A percentile compares a stretch with the other conserved stretches of the same genome.
Conservation (phyloP, 345 rosid genomes). For the Salix arbutifolia region DNA sequence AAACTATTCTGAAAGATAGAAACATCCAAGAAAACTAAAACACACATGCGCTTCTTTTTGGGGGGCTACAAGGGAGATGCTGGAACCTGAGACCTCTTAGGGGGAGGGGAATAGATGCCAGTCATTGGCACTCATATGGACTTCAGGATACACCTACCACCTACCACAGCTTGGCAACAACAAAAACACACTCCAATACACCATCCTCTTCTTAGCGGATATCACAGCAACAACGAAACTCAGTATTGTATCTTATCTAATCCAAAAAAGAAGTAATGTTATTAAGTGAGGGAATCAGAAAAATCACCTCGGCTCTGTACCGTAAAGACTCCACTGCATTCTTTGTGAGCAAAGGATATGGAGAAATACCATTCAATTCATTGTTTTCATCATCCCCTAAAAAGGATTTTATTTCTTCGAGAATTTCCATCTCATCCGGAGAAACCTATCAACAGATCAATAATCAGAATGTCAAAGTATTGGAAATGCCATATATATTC, state of each 20-base stretch:
- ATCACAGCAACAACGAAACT: background rate
- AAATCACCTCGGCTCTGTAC: slow-evolving; percentile 82
- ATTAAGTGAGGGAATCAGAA: background rate
- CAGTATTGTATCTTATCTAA: background rate
- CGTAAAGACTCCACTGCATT: slow-evolving; percentile 83
- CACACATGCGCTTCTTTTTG: no score
- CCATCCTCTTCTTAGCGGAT: background rate
- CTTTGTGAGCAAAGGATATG: slow-evolving; percentile 66
- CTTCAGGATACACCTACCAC: background rate
- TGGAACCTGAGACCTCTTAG: no score
- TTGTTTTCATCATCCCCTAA: slow-evolving; percentile 54
- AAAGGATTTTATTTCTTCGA: slow-evolving; percentile 68
- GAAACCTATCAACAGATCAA: slow-evolving; percentile 51
- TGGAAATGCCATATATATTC: background rate
- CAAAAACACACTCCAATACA: background rate
- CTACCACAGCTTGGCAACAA: background rate
- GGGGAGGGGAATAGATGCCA: no score
- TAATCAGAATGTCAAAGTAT: slow-evolving; percentile 14
- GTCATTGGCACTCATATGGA: background rate
- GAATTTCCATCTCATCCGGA: slow-evolving; percentile 67
- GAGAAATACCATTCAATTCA: slow-evolving; percentile 41
- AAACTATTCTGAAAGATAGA: background rate
- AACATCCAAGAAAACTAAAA: background rate
- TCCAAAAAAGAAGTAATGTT: background rate
- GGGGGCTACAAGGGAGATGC: no score